Evolutionary conservation across 2,329 filamentous ascomycete species (phyloP), one percentile per base, ranked within the genome.

Genomic region (Xylaria sp.): DNA sequence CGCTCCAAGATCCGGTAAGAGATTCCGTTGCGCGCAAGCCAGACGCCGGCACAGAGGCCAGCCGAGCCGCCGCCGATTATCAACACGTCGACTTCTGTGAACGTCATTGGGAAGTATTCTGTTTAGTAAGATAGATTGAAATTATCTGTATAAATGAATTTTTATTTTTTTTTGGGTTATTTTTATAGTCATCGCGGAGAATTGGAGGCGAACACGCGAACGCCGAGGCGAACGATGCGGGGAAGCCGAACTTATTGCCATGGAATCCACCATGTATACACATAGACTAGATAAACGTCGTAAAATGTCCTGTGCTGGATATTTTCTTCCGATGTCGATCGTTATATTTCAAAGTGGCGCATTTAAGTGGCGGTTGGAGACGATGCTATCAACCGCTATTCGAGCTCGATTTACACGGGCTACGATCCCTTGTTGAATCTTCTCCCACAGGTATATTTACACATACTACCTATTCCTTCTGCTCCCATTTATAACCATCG

Each of bases 11-110:
- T 83, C 49, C 80, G 84, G 79, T 83, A 89, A 27, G 78, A 76
- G 67, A 90, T 80, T n/a, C 83, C 83, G 74, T 83, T 85, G 25
- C 84, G 84, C 1, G 87, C 81, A 2, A 90, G 84, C 87, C 87
- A 90, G 31, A 85, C 80, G 11, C 85, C 87, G 5, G 87, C 86
- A 70, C 84, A 86, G 57, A 90, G 81, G 20, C 89, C 88, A 5
- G 88, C 89, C 1, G 87, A 88, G 33, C 89, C 88, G 61, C 83
- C 85, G 64, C 88, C 88, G 65, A 82, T 83, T 68, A 90, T 90
- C 17, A 90, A 76, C 17, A 90, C 86, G 70, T 89, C 85, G 22
- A 71, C 58, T 65, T 70, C 62, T 36, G 42, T 64, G 42, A 20
- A 29, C 13, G 58, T 10, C 61, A 65, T 69, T 10, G 47, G 22